These are phyloP conservation scores for Hyaloscypha hepaticicola DNA, from an alignment of 495 filamentous ascomycete species.

Conservation along the genomic window DNA sequence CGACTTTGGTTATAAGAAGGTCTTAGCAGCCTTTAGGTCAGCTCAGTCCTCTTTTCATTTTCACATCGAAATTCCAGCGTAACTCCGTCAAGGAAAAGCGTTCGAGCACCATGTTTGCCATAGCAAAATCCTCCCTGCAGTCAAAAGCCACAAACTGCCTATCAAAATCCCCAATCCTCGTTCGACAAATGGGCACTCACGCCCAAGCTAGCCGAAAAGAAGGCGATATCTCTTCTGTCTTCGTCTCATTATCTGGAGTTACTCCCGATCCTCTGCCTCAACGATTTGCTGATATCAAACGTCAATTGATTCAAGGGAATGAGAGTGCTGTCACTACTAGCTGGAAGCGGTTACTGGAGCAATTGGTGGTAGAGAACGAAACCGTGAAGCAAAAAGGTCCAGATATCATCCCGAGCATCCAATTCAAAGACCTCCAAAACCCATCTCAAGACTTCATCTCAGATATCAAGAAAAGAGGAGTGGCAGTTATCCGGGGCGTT, in stretches of 20 bases:
- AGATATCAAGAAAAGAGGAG: slow-evolving; percentile 62
- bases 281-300: slow-evolving; percentile 77
- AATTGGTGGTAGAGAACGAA: slow-evolving; percentile 54
- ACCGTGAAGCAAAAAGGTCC: slow-evolving; percentile 41
- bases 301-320: slow-evolving; percentile 57
- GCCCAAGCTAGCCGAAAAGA: slow-evolving; percentile 32
- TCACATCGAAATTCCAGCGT: not conserved
- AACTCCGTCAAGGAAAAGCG: not conserved
- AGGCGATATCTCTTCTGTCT: slow-evolving; percentile 83
- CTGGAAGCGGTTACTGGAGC: slow-evolving; percentile 67
- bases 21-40: not conserved
- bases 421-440: slow-evolving; percentile 52
- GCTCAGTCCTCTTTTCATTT: not conserved
- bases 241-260: slow-evolving; percentile 73
- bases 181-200: slow-evolving; percentile 5
- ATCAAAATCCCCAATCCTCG: not conserved
- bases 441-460: slow-evolving; percentile 33
- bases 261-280: slow-evolving; percentile 62
- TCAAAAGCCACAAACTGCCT: not conserved
- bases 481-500: slow-evolving; percentile 62
- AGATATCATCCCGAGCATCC: slow-evolving; percentile 55
- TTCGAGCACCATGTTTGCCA: slow-evolving; percentile 7
- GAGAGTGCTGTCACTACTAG: slow-evolving; percentile 60
- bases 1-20: not conserved
- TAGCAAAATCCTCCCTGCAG: slow-evolving; percentile 5